phyloP scores from a whole-genome alignment of 2,329 filamentous ascomycete genomes.

The Colletotrichum higginsianum region DNA sequence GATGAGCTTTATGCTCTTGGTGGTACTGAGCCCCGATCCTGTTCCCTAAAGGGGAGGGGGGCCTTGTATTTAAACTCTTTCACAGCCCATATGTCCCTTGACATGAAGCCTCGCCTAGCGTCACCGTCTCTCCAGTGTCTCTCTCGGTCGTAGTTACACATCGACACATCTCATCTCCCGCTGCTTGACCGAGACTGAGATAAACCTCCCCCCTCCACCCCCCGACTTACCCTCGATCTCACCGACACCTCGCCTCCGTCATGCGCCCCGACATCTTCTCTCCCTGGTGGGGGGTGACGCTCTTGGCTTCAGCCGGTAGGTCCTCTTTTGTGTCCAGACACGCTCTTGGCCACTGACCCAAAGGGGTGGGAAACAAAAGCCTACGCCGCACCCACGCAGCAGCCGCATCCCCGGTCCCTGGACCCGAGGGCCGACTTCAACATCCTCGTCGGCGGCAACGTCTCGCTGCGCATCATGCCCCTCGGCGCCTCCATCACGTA shows the following conservation, averaged over 20 bases:
- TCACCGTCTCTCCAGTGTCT: not conserved
- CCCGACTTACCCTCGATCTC: not conserved
- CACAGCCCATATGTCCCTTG: not conserved
- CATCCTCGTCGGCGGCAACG: constrained; percentile 44
- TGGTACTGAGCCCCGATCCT: constrained; percentile 1
- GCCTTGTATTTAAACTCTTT: constrained; percentile 26
- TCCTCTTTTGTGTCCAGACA: not conserved
- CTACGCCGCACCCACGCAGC: constrained; percentile 38
- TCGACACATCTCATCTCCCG: not conserved
- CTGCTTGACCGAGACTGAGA: too few relatives aligned
- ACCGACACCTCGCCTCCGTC: not conserved
- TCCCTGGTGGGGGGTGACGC: constrained; percentile 23
- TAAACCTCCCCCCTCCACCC: too few relatives aligned
- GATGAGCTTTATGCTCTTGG: constrained; percentile 29
- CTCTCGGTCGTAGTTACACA: not conserved
- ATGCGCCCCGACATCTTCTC: constrained; percentile 30
- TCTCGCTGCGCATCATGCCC: constrained; percentile 59
- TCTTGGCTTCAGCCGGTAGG: constrained; percentile 40
- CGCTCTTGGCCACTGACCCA: constrained; percentile 1
- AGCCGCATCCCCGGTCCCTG: constrained; percentile 23
- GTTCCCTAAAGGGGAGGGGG: not conserved
- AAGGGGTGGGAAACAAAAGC: constrained; percentile 5
- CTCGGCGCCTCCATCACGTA: constrained; percentile 61
- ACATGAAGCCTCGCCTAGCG: not conserved
- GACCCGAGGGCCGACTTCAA: constrained; percentile 32